Conservation (phyloP, 2,329 filamentous ascomycete genomes). For the Talaromyces sp. region DNA sequence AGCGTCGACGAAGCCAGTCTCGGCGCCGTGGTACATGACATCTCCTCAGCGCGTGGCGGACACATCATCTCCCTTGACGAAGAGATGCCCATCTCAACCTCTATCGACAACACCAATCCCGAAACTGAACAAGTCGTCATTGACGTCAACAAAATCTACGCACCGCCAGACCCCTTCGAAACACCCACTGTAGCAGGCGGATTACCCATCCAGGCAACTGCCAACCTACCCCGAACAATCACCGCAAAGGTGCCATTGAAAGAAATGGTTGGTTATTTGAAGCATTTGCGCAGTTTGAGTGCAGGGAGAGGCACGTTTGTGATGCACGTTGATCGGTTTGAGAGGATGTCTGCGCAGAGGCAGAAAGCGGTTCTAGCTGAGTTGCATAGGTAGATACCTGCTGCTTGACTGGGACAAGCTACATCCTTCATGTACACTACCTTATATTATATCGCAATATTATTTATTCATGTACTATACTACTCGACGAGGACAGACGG, state of each 20-base stretch:
- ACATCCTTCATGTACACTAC: constrained; percentile 9
- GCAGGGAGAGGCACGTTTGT: constrained; percentile 76
- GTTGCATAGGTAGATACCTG: constrained; percentile 35
- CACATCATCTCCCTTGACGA: constrained; percentile 69
- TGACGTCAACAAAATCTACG: constrained; percentile 73
- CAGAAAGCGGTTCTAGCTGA: constrained; percentile 55
- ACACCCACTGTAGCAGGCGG: constrained; percentile 22
- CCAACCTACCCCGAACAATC: constrained; percentile 59
- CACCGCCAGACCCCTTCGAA: constrained; percentile 77
- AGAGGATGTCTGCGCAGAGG: constrained; percentile 61
- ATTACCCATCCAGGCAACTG: constrained; percentile 21
- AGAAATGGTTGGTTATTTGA: constrained; percentile 94
- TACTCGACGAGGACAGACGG: not conserved
- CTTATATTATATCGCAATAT: not conserved
- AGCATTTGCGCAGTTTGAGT: constrained; percentile 82
- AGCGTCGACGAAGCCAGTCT: constrained; percentile 78
- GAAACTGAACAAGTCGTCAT: constrained; percentile 49
- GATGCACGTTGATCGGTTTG: constrained; percentile 70
- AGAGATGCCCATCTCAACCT: constrained; percentile 34
- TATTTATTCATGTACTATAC: not conserved
- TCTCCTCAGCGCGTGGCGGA: constrained; percentile 69
- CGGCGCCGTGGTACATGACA: constrained; percentile 77
- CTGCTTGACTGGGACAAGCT: not conserved
- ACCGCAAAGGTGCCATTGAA: constrained; percentile 86
- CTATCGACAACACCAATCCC: constrained; percentile 18